These are phyloP conservation scores for Eragrostis tef DNA, from an alignment of 202 grass and related monocot species.

Conservation along the genomic window DNA sequence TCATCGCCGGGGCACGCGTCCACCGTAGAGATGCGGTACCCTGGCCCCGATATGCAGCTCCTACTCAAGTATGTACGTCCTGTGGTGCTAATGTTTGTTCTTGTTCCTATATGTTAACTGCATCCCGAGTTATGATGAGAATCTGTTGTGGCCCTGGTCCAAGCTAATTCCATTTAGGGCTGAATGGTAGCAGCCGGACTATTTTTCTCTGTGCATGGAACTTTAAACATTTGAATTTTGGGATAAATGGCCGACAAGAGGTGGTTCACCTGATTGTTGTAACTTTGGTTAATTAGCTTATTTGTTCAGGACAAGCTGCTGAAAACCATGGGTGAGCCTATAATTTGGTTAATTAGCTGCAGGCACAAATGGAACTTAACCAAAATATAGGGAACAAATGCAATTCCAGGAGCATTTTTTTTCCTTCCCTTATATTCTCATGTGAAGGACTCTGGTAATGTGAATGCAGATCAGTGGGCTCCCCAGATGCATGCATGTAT, in stretches of 20 bases:
- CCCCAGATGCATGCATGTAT: slow-evolving; percentile 75
- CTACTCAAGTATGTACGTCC: slow-evolving; percentile 65
- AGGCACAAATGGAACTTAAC: neutral
- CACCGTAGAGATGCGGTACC: slow-evolving; percentile 77
- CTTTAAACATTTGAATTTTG: neutral
- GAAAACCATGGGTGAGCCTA: neutral
- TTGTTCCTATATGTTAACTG: neutral
- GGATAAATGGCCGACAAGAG: neutral
- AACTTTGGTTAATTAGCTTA: neutral
- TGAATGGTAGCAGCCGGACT: neutral
- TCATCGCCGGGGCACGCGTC: slow-evolving; percentile 61
- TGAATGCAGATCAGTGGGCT: slow-evolving; percentile 70
- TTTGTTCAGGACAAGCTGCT: neutral
- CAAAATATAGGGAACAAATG: neutral
- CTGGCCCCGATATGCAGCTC: slow-evolving; percentile 89
- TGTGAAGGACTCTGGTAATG: slow-evolving; percentile 22
- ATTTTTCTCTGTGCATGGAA: neutral
- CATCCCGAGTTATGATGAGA: neutral
- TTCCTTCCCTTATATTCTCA: slow-evolving; percentile 25
- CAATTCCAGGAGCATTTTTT: neutral
- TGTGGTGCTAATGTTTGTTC: neutral
- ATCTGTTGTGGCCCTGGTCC: neutral
- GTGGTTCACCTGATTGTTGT: neutral
- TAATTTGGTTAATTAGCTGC: neutral
- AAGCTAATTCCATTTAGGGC: neutral